phyloP scores from a whole-genome alignment of 768 basidiomycete species.

The Tricholoma sp. region DNA sequence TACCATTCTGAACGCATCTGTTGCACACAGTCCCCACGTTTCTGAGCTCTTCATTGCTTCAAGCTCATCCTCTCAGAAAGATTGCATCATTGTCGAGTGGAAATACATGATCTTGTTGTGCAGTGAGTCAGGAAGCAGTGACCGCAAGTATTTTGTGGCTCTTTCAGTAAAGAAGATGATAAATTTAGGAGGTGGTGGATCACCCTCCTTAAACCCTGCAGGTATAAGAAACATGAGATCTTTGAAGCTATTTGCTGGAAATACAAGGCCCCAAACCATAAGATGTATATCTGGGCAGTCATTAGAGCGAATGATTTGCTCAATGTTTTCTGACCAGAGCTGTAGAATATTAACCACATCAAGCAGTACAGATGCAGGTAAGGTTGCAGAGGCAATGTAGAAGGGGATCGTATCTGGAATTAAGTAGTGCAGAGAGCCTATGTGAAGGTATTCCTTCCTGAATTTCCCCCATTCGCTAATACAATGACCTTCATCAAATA shows the following conservation, averaged over 20 bases:
- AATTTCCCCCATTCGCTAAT: constrained; percentile 35
- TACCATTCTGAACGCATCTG: constrained; percentile 29
- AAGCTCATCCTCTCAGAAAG: constrained; percentile 16
- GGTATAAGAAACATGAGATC: constrained; percentile 18
- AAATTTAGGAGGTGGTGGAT: constrained; percentile 11
- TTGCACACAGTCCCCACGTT: constrained; percentile 17
- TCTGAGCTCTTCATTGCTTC: constrained; percentile 8
- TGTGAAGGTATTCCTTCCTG: constrained; percentile 29
- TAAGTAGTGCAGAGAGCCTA: constrained; percentile 10
- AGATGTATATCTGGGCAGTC: constrained; percentile 30
- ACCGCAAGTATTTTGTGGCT: constrained; percentile 11
- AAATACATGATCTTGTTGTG: constrained; percentile 22
- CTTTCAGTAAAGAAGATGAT: constrained; percentile 20
- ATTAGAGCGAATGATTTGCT: constrained; percentile 19
- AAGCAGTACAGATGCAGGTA: constrained; percentile 19
- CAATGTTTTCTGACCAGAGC: constrained; percentile 11
- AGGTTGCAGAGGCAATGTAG: constrained; percentile 29
- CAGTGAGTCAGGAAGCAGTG: constrained; percentile 4
- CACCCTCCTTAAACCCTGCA: constrained; percentile 2
- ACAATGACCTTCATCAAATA: constrained; percentile 37
- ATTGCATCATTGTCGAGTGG: constrained; percentile 23
- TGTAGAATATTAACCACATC: constrained; percentile 19
- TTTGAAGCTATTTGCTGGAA: constrained; percentile 15
- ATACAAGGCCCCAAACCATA: constrained; percentile 18
- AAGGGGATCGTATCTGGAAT: constrained; percentile 25